These are phyloP conservation scores for Tolypocladium sp. DNA, from an alignment of 2,329 filamentous ascomycete genomes.

Conservation along the genomic window DNA sequence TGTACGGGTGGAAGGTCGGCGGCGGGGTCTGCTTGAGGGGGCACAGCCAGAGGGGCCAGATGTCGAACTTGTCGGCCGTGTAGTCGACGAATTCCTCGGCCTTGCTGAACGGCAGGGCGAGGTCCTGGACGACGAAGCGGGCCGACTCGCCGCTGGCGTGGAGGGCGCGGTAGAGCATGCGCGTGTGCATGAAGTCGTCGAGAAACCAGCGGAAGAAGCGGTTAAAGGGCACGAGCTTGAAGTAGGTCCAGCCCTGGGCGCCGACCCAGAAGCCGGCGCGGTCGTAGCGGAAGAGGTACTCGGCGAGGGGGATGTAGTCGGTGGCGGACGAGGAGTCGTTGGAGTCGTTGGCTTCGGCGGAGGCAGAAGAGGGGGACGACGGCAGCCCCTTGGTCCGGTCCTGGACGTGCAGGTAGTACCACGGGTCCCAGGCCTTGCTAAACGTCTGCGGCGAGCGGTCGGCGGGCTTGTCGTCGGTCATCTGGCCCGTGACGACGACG, in stretches of 20 bases:
- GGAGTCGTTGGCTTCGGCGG: constrained; percentile 7
- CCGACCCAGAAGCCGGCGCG: constrained; percentile 70
- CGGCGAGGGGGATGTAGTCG: constrained; percentile 57
- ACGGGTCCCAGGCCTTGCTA: constrained; percentile 54
- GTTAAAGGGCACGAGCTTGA: constrained; percentile 55
- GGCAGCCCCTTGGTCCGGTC: constrained; percentile 24
- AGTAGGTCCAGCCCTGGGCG: constrained; percentile 56
- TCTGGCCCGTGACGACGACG: constrained; percentile 55
- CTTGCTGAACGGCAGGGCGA: constrained; percentile 46
- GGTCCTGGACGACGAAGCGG: constrained; percentile 60
- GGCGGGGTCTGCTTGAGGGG: constrained; percentile 38
- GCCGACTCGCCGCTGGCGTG: constrained; percentile 57
- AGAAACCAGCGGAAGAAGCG: constrained; percentile 57
- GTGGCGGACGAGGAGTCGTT: constrained; percentile 9
- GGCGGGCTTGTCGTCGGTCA: constrained; percentile 44
- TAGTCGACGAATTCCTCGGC: constrained; percentile 46
- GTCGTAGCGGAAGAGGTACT: constrained; percentile 72
- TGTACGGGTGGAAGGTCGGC: constrained; percentile 48
- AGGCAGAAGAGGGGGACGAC: background rate
- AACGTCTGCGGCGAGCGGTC: constrained; percentile 41
- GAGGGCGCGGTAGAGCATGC: constrained; percentile 64
- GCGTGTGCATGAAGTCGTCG: constrained; percentile 64
- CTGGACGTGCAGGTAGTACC: constrained; percentile 67
- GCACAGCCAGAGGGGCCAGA: constrained; percentile 54
- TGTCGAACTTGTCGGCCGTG: constrained; percentile 38